These are phyloP conservation scores for Clonostachys sp. DNA, from an alignment of 2,329 filamentous ascomycete genomes.

Conservation along the genomic window DNA sequence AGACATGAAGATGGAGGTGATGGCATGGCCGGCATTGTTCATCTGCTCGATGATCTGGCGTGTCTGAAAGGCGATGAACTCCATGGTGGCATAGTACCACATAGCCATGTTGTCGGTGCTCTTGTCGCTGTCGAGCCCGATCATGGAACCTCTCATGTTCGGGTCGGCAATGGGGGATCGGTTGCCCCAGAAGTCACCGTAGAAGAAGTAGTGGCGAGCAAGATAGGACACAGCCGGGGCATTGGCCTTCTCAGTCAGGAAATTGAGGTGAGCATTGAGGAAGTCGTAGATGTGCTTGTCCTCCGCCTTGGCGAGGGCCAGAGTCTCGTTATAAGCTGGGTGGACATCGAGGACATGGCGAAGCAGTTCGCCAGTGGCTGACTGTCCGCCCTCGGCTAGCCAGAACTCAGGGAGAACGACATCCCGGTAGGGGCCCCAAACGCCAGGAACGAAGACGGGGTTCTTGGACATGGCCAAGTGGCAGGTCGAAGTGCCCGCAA, in stretches of 20 bases:
- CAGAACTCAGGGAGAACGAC: slow-evolving; percentile 88
- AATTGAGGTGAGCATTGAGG: slow-evolving; percentile 79
- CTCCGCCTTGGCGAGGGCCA: slow-evolving; percentile 73
- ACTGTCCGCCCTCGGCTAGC: slow-evolving; percentile 97
- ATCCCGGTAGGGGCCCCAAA: slow-evolving; percentile 96
- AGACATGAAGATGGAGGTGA: slow-evolving; percentile 96
- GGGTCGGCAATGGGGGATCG: slow-evolving; percentile 89
- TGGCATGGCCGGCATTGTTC: slow-evolving; percentile 84
- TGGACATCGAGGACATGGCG: slow-evolving; percentile 95
- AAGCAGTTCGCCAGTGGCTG: slow-evolving; percentile 88
- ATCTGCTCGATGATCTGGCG: slow-evolving; percentile 92
- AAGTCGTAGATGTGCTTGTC: slow-evolving; percentile 93
- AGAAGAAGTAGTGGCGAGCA: slow-evolving; percentile 95
- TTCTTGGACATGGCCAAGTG: slow-evolving; percentile 93
- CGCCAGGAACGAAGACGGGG: slow-evolving; percentile 88
- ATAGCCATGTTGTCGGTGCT: slow-evolving; percentile 82
- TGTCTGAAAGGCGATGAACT: slow-evolving; percentile 97
- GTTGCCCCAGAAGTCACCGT: slow-evolving; percentile 96
- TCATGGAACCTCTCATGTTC: slow-evolving; percentile 85
- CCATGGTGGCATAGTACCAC: slow-evolving; percentile 93
- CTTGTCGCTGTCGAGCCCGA: slow-evolving; percentile 84
- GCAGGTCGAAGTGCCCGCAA: slow-evolving; percentile 95
- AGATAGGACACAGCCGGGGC: slow-evolving; percentile 82
- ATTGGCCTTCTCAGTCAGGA: slow-evolving; percentile 62
- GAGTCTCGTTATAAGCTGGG: slow-evolving; percentile 78